Base-by-base conservation (phyloP, 78 protist genomes). In the Dictyostelium capitatum region DNA sequence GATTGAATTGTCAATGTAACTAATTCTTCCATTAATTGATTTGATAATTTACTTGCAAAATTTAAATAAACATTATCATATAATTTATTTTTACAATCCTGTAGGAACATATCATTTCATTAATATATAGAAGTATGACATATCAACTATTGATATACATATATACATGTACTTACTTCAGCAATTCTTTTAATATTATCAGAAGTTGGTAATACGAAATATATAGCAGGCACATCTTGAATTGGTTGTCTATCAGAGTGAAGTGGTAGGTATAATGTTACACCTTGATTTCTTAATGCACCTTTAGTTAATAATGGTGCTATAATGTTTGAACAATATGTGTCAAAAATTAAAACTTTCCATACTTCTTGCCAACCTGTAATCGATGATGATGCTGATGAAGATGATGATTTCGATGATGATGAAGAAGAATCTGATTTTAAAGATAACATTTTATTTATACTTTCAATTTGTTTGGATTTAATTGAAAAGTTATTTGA, bases 141-240 rank as follows among this genome's bases (percentile, higher is more conserved):
- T 53, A 53, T 53, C 57, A 8, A n/a, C n/a, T n/a, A n/a, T n/a
- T n/a, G n/a, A n/a, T n/a, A n/a, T n/a, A n/a, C n/a, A n/a, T n/a
- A n/a, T n/a, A n/a, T n/a, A n/a, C n/a, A n/a, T n/a, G n/a, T 77
- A 14, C 5, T 73, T 95, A 30, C 57, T 56, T 50, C 90, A 4
- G 89, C 83, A n/a, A 98, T 96, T 19, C 96, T 70, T 17, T 65
- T 50, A 25, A 98, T 54, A 64, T 98, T 98, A 28, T 95, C 96
- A 9, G 9, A 23, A 10, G 99, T 97, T 50, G 99, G 98, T 73
- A 67, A 50, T 48, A 97, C 96, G 54, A 98, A 96, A 95, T 98
- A 98, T n/a, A 98, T 92, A 4, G 99, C 99, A 0, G 99, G 98
- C 2, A 89, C 98, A 64, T 98, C 99, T 23, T 80, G 85, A 46